phyloP scores from a whole-genome alignment of 129 eudicot genomes.

The Kitagawia praeruptora region DNA sequence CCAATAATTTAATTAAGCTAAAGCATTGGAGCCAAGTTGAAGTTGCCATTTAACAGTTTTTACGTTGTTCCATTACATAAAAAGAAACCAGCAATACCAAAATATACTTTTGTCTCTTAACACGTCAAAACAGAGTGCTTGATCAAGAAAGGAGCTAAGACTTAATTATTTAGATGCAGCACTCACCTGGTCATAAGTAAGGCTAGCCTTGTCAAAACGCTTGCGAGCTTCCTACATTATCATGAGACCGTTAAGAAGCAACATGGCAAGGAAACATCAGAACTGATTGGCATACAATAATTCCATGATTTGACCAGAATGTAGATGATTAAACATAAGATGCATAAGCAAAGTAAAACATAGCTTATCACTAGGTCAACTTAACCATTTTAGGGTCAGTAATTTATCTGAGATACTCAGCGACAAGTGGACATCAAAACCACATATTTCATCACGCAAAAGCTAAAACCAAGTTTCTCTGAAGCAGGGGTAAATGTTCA shows the following conservation, averaged over 20 bases:
- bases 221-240: constrained; percentile 86
- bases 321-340: background rate
- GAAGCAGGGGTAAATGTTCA: background rate
- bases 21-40: constrained; percentile 11
- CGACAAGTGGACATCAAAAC: background rate
- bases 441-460: background rate
- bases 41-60: background rate
- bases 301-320: background rate
- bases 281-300: background rate
- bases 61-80: background rate
- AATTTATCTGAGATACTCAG: background rate
- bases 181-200: constrained; percentile 82
- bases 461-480: background rate
- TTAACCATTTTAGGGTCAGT: background rate
- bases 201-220: constrained; percentile 96
- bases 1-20: constrained; percentile 4
- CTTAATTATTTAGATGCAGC: constrained; percentile 7
- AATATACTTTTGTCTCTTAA: background rate
- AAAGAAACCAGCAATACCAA: background rate
- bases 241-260: constrained; percentile 12
- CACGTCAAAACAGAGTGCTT: constrained; percentile 1
- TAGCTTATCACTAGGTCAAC: background rate
- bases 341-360: background rate
- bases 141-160: constrained; percentile 6
- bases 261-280: constrained; percentile 1